These are phyloP conservation scores for Irpex rosettiformis DNA, from an alignment of 1,284 basidiomycete genomes.

Conservation along the genomic window DNA sequence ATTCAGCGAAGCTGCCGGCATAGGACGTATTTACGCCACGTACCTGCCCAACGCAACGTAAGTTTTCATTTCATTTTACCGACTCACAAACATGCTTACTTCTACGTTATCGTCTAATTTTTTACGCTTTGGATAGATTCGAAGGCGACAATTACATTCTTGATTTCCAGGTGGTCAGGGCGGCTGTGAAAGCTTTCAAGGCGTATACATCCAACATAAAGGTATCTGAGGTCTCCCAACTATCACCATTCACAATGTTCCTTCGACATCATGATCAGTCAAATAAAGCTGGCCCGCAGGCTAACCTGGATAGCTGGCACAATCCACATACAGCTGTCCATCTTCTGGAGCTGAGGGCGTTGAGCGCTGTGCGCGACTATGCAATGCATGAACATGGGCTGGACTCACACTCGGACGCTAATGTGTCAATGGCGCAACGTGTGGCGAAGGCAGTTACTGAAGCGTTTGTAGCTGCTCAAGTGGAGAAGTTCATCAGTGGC, in stretches of 20 bases:
- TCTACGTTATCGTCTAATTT: neutral
- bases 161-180: conserved; percentile 69
- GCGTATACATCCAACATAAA: conserved; percentile 25
- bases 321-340: neutral
- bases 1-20: conserved; percentile 65
- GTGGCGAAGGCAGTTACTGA: conserved; percentile 64
- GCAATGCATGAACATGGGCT: conserved; percentile 29
- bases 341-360: conserved; percentile 58
- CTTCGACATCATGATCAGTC: conserved; percentile 47
- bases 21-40: conserved; percentile 63
- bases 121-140: conserved; percentile 38
- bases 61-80: conserved; percentile 19
- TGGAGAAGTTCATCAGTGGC: conserved; percentile 46
- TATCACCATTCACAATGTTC: conserved; percentile 51
- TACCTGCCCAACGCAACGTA: conserved; percentile 66
- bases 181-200: conserved; percentile 58
- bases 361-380: conserved; percentile 49
- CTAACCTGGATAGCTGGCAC: conserved; percentile 6
- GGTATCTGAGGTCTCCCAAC: conserved; percentile 2
- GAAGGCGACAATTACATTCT: conserved; percentile 80
- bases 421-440: conserved; percentile 54
- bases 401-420: too few species aligned
- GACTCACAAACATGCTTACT: neutral
- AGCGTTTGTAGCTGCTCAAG: conserved; percentile 57
- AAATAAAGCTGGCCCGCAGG: too few species aligned